These are phyloP conservation scores for Leccinum subspadiceum DNA, from an alignment of 1,284 basidiomycete genomes.

Conservation along the genomic window DNA sequence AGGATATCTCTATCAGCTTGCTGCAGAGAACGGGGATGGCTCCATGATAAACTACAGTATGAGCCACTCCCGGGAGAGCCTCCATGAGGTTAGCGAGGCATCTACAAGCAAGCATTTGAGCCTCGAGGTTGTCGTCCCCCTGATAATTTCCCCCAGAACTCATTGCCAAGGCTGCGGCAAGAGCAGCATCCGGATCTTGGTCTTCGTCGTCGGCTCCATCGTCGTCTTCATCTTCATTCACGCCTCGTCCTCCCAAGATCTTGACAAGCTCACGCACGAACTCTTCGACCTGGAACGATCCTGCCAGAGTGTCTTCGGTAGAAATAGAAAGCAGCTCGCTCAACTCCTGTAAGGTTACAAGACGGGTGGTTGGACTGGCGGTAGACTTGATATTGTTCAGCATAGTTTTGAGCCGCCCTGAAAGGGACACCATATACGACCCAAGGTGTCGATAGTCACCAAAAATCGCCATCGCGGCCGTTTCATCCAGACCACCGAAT, in stretches of 20 bases:
- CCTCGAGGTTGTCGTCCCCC: slow-evolving; percentile 86
- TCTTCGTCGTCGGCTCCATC: slow-evolving; percentile 57
- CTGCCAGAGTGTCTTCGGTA: slow-evolving; percentile 95
- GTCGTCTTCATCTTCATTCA: slow-evolving; percentile 67
- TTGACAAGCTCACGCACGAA: slow-evolving; percentile 93
- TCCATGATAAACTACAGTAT: slow-evolving; percentile 92
- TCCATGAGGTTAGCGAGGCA: slow-evolving; percentile 97
- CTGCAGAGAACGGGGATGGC: slow-evolving; percentile 94
- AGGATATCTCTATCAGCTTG: slow-evolving; percentile 93
- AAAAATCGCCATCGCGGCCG: slow-evolving; percentile 77
- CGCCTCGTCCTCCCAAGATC: slow-evolving; percentile 84
- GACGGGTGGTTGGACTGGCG: slow-evolving; percentile 76
- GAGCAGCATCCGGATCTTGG: slow-evolving; percentile 79
- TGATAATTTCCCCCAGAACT: slow-evolving; percentile 64
- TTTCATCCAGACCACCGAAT: slow-evolving; percentile 67
- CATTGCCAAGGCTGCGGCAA: slow-evolving; percentile 80
- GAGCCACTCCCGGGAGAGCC: slow-evolving; percentile 89
- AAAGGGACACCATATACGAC: slow-evolving; percentile 86
- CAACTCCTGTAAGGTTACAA: slow-evolving; percentile 91
- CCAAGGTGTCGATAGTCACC: slow-evolving; percentile 84
- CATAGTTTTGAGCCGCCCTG: slow-evolving; percentile 86
- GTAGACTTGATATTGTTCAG: slow-evolving; percentile 85
- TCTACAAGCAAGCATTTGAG: slow-evolving; percentile 89
- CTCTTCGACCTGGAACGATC: slow-evolving; percentile 90
- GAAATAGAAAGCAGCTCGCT: slow-evolving; percentile 94